phyloP scores from a whole-genome alignment of 805 yeast species.

The Brettanomyces bruxellensis region DNA sequence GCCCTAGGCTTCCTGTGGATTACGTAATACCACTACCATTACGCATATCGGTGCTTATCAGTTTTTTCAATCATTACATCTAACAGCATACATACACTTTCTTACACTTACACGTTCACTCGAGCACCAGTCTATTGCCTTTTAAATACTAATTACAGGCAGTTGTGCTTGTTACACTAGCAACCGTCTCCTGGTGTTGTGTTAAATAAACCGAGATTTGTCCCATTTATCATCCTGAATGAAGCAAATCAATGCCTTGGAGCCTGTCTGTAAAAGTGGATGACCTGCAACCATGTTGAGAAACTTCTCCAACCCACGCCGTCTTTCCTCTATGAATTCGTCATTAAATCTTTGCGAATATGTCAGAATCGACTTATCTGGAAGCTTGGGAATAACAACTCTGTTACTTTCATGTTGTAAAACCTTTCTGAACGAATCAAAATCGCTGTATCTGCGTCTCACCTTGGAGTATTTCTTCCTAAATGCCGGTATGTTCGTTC shows the following conservation, averaged over 20 bases:
- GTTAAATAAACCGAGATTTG: conserved; percentile 17
- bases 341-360: conserved; percentile 68
- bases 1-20: too few species aligned
- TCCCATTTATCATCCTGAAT: conserved; percentile 85
- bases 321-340: conserved; percentile 72
- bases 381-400: conserved; percentile 79
- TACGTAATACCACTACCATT: too few species aligned
- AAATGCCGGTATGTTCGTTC: conserved; percentile 88
- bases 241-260: conserved; percentile 68
- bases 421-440: conserved; percentile 68
- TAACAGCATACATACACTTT: too few species aligned
- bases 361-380: conserved; percentile 64
- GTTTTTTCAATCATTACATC: too few species aligned
- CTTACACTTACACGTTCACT: too few species aligned
- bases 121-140: too few species aligned
- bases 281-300: conserved; percentile 78
- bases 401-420: conserved; percentile 68
- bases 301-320: conserved; percentile 78
- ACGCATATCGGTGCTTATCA: too few species aligned
- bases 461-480: conserved; percentile 54
- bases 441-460: conserved; percentile 84
- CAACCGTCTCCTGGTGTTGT: background rate
- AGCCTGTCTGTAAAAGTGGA: conserved; percentile 84
- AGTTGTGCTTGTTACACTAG: background rate
- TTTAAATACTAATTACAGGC: too few species aligned